phyloP scores from a whole-genome alignment of 306 rosid species.

The Rosa persica region DNA sequence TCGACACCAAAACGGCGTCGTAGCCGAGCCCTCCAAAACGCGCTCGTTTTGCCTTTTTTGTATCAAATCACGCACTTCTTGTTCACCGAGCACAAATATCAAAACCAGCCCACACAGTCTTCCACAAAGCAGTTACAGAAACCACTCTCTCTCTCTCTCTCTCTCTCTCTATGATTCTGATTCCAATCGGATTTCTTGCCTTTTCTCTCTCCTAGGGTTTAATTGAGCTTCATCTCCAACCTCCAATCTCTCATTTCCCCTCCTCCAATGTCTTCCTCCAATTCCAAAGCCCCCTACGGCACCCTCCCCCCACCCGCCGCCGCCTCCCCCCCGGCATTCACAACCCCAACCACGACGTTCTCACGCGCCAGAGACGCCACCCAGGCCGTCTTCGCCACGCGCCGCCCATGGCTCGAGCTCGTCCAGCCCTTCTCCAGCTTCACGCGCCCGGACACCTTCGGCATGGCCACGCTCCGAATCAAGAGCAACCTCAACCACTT shows the following conservation, averaged over 20 bases:
- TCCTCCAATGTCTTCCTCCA: constrained; percentile 40
- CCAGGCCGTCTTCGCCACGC: constrained; percentile 37
- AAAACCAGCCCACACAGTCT: neutral
- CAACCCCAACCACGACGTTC: constrained; percentile 19
- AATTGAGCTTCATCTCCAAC: neutral
- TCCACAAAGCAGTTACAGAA: neutral
- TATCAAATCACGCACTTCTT: too few relatives aligned
- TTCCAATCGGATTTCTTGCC: neutral
- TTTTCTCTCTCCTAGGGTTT: constrained; percentile 6
- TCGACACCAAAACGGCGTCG: too few relatives aligned
- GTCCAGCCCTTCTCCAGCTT: constrained; percentile 45
- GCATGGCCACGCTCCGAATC: constrained; percentile 49
- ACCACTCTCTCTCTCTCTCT: neutral
- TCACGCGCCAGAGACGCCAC: constrained; percentile 27
- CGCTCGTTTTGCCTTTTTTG: neutral
- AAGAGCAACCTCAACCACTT: constrained; percentile 61
- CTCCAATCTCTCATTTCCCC: neutral
- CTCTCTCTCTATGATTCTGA: neutral
- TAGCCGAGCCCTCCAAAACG: neutral
- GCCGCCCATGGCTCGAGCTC: constrained; percentile 74
- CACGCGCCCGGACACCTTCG: constrained; percentile 49
- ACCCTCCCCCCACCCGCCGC: constrained; percentile 30
- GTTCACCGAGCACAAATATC: neutral
- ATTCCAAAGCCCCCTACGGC: constrained; percentile 29
- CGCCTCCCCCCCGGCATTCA: constrained; percentile 1